Evolutionary conservation across 2,329 filamentous ascomycete genomes (phyloP).

Genomic region (Xylariaceae sp.): DNA sequence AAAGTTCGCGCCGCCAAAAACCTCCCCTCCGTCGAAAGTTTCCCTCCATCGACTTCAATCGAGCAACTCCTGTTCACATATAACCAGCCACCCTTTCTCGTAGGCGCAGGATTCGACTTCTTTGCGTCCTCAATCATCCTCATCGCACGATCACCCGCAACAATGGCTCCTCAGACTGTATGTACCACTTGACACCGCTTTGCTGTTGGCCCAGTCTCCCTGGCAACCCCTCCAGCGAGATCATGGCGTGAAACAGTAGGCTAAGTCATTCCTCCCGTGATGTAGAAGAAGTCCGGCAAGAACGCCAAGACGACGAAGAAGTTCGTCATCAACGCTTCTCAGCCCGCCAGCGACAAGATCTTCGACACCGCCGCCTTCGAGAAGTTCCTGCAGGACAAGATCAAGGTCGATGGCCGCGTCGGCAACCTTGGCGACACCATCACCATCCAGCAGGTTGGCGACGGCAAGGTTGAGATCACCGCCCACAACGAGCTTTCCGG

Average conservation of each 20-base stretch:
- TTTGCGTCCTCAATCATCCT: conserved; percentile 58
- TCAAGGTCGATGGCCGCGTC: conserved; percentile 98
- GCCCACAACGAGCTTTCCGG: conserved; percentile 97
- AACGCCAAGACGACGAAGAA: conserved; percentile 77
- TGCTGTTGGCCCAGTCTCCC: conserved; percentile 75
- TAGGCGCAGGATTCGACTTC: conserved; percentile 52
- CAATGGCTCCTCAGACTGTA: conserved; percentile 89
- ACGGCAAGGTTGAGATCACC: conserved; percentile 97
- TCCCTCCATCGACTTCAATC: conserved; percentile 18
- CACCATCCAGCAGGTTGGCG: conserved; percentile 82
- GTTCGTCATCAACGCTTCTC: conserved; percentile 99
- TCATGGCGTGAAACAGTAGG: conserved; percentile 82
- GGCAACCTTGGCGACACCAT: conserved; percentile 96
- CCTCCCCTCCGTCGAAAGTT: conserved; percentile 20
- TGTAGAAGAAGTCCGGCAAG: conserved; percentile 66
- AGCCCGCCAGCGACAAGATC: conserved; percentile 99
- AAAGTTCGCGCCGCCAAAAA: conserved; percentile 22
- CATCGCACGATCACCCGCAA: conserved; percentile 31
- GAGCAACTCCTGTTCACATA: conserved; percentile 3
- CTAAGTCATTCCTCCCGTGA: conserved; percentile 66
- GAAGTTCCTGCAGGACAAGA: conserved; percentile 99
- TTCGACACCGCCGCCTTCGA: conserved; percentile 98
- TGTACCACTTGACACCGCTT: conserved; percentile 75
- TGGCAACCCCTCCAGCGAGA: conserved; percentile 33
- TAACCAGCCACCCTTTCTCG: conserved; percentile 11